Base-by-base conservation (phyloP, 2,329 filamentous ascomycete genomes). In the Ophiocordyceps camponoti-leonardi region DNA sequence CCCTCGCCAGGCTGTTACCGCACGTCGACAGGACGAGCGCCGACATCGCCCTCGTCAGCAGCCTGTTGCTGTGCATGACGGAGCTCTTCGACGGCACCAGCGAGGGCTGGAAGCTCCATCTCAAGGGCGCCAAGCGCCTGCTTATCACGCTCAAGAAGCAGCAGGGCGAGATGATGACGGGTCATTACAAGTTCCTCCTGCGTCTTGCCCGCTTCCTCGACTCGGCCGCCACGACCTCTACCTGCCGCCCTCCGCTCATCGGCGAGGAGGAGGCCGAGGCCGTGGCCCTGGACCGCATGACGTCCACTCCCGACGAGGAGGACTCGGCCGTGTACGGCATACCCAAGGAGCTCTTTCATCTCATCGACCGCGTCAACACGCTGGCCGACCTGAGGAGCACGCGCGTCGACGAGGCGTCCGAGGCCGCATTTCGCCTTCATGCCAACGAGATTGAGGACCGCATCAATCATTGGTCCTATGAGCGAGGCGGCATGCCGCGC, bases 81-180 rank as follows among this genome's bases (percentile, higher is more conserved):
- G 65, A 67, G 46, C 50, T 67, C 10, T 66, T 66, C 20, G 64
- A 67, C 45, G 63, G 64, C 37, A 60, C 62, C 2, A 65, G 62
- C 16, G 54, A 60, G 31, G 59, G 61, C 2, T 67, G 64, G 64
- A 63, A 65, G 52, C 58, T 64, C 45, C 64, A 67, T 46, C 56
- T 67, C 18, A 61, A 64, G 45, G 64, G 62, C 5, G 65, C 64
- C n/a, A 62, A 64, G 47, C 53, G 60, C 2, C 55, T 67, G 4
- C 50, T 67, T 8, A 53, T 58, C 3, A 58, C 62, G 0, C 49
- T 61, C 10, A 56, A 55, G 40, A 53, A 54, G 20, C 53, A 60
- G 40, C 50, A 55, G 16, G 55, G 58, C 16, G 56, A 62, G 22
- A 54, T 55, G 40, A 50, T 53, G n/a, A 63, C 63, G 1, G 62